Base-by-base conservation (phyloP, 2,329 filamentous ascomycete species). In the Microascus cirrosus region DNA sequence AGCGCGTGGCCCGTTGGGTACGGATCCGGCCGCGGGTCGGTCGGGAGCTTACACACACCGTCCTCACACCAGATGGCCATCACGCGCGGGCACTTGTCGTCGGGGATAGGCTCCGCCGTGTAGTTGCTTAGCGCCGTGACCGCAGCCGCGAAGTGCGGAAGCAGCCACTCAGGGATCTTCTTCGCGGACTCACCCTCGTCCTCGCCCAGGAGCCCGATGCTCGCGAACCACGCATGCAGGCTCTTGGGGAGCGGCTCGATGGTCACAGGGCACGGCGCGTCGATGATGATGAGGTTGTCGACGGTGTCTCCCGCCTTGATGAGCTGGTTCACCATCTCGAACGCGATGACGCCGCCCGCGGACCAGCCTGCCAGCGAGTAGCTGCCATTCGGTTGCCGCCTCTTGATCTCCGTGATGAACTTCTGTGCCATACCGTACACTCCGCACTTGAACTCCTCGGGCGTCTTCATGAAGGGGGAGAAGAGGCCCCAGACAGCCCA, bases 341-440 rank as follows among this genome's bases (percentile, higher is more conserved):
- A 89, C 50, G 86, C 85, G 60, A 85, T 84, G 54, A 89, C 85
- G 39, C 87, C 87, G 28, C 87, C 88, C 1, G 86, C 87, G n/a
- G 83, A 88, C 87, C 87, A 91, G 25, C 88, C 88, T 18, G 83
- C 80, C 1, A 90, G 70, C 55, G 79, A 77, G 69, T 89, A 89
- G 0, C 85, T 84, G 0, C 87, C 87, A 24, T 74, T 65, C 2
- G 86, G 83, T 69, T 90, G 86, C 55, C 86, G 84, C 5, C 83
- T 80, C 69, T 83, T 85, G 70, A 90, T 87, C 70, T 90, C 86
- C 4, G 77, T 73, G 45, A 70, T 64, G 48, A 63, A 85, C 63
- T 81, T 74, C 39, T 74, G 67, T 34, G 80, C 76, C 60, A 83
- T 77, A 28, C 78, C 78, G 61, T 79, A 74, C 57, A 84, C 77